A percentile compares a stretch with the other conserved stretches of the same genome.
These are phyloP conservation scores for Wickerhamiella hasegawae DNA, from an alignment of 805 yeast species.

Conservation along the genomic window DNA sequence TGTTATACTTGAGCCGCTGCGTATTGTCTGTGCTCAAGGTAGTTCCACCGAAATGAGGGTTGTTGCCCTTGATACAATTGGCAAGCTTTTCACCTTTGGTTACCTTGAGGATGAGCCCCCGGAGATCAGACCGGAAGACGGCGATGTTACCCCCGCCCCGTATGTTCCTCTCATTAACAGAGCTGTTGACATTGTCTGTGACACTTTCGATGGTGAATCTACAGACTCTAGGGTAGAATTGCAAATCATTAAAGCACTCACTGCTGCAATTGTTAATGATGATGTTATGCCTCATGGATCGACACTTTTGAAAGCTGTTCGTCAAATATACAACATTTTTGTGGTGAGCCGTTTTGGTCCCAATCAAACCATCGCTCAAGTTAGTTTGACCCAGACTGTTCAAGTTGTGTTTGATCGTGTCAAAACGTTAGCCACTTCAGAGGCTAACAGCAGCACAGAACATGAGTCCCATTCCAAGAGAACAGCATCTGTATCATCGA, in stretches of 20 bases:
- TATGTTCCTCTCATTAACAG: constrained; percentile 54
- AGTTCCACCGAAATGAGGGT: constrained; percentile 48
- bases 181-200: constrained; percentile 68
- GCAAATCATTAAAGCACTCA: constrained; percentile 82
- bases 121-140: constrained; percentile 20
- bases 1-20: constrained; percentile 62
- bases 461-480: no score
- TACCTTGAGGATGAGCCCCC: constrained; percentile 34
- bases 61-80: constrained; percentile 67
- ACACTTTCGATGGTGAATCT: constrained; percentile 81
- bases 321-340: constrained; percentile 87
- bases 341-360: constrained; percentile 65
- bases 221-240: constrained; percentile 80
- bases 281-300: constrained; percentile 80
- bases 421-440: constrained; percentile 15
- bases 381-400: constrained; percentile 81
- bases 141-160: constrained; percentile 36
- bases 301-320: constrained; percentile 69
- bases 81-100: constrained; percentile 78
- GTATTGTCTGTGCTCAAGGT: constrained; percentile 52
- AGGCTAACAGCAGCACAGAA: background rate
- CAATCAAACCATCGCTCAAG: constrained; percentile 91
- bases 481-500: background rate
- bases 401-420: constrained; percentile 70
- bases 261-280: constrained; percentile 74